These are phyloP conservation scores for Hypoxylon fragiforme DNA, from an alignment of 495 filamentous ascomycete genomes.

Conservation along the genomic window DNA sequence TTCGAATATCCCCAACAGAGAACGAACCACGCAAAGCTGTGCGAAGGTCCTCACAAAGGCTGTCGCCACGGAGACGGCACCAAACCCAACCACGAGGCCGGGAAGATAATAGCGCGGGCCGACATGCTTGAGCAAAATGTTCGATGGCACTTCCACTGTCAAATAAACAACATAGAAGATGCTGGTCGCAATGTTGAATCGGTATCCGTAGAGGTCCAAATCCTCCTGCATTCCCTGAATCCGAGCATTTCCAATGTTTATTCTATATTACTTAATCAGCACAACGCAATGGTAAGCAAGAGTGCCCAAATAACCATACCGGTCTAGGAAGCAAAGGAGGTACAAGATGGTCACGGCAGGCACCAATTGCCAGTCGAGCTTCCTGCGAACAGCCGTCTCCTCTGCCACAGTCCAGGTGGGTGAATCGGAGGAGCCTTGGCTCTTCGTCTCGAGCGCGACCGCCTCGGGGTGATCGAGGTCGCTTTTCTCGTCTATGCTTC, in stretches of 20 bases:
- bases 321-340: constrained; percentile 54
- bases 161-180: constrained; percentile 71
- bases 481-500: constrained; percentile 30
- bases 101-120: constrained; percentile 67
- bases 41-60: constrained; percentile 50
- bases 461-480: constrained; percentile 27
- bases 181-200: constrained; percentile 63
- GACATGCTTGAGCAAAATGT: constrained; percentile 64
- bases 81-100: constrained; percentile 54
- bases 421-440: constrained; percentile 28
- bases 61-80: constrained; percentile 47
- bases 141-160: constrained; percentile 66
- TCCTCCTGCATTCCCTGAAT: constrained; percentile 62
- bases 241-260: constrained; percentile 67
- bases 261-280: constrained; percentile 47
- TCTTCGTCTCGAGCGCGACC: constrained; percentile 33
- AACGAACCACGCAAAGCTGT: constrained; percentile 47
- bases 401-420: constrained; percentile 52
- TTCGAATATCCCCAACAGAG: constrained; percentile 57
- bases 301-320: constrained; percentile 29
- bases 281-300: background rate
- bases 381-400: constrained; percentile 53
- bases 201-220: constrained; percentile 52
- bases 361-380: constrained; percentile 56
- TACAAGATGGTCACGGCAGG: constrained; percentile 59